These are phyloP conservation scores for Phytophthora ohioensis DNA, from an alignment of 352 stramenopile genomes.

Conservation along the genomic window DNA sequence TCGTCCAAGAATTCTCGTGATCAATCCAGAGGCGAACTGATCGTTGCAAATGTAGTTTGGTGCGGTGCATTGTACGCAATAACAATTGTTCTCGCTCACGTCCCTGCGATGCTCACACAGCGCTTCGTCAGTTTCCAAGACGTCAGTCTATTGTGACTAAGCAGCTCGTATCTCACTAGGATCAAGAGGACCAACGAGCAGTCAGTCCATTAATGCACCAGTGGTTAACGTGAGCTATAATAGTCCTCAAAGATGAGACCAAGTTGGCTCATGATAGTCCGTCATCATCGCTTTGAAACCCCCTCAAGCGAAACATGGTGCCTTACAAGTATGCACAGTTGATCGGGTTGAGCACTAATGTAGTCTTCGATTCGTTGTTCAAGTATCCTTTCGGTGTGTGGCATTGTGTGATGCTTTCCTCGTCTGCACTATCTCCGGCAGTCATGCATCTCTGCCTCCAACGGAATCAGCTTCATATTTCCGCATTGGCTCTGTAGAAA, in stretches of 20 bases:
- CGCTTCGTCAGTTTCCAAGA: constrained; percentile 30
- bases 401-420: too few relatives aligned
- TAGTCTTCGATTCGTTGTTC: too few relatives aligned
- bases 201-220: background rate
- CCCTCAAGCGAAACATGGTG: background rate
- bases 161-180: background rate
- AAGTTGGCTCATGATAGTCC: constrained; percentile 13
- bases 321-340: too few relatives aligned
- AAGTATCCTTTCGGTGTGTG: too few relatives aligned
- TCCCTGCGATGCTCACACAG: constrained; percentile 32
- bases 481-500: too few relatives aligned
- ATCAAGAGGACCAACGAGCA: background rate
- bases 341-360: too few relatives aligned
- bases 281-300: background rate
- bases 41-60: constrained; percentile 43
- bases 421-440: too few relatives aligned
- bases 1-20: constrained; percentile 9
- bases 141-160: constrained; percentile 3
- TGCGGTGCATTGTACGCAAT: constrained; percentile 36
- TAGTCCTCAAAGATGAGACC: background rate
- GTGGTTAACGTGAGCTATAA: background rate
- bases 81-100: constrained; percentile 35
- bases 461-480: too few relatives aligned
- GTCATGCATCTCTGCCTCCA: too few relatives aligned
- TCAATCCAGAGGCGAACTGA: constrained; percentile 32